These are phyloP conservation scores for Ceratocystis lukuohia DNA, from an alignment of 2,329 filamentous ascomycete species.

Conservation along the genomic window DNA sequence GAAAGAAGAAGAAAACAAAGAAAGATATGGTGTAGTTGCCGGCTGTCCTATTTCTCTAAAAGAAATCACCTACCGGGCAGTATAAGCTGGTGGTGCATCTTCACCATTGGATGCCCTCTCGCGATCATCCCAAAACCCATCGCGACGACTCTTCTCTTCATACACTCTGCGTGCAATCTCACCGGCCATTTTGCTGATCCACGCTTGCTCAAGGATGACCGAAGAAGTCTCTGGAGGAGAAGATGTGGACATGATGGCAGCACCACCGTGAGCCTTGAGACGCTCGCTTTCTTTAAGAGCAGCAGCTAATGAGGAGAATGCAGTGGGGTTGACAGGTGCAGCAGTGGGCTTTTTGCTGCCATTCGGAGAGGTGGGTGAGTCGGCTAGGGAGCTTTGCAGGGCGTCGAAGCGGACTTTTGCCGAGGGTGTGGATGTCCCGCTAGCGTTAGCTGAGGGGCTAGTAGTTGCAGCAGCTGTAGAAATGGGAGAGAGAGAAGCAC, in stretches of 20 bases:
- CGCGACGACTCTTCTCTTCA: slow-evolving; percentile 59
- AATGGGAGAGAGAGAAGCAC: not conserved
- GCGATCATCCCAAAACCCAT: slow-evolving; percentile 40
- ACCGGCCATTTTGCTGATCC: slow-evolving; percentile 85
- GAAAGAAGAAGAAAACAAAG: not conserved
- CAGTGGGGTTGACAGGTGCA: slow-evolving; percentile 22
- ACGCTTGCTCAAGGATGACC: slow-evolving; percentile 63
- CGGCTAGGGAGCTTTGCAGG: not conserved
- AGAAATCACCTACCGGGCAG: slow-evolving; percentile 26
- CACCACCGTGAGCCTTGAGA: slow-evolving; percentile 21
- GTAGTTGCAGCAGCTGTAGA: not conserved
- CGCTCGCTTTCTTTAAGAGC: slow-evolving; percentile 17
- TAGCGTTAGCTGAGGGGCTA: not conserved
- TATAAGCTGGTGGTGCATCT: slow-evolving; percentile 47
- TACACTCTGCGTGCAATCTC: slow-evolving; percentile 82
- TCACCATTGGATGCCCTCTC: slow-evolving; percentile 25
- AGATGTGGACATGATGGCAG: not conserved
- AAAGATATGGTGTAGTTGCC: not conserved
- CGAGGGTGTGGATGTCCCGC: not conserved
- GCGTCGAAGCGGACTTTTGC: slow-evolving; percentile 16
- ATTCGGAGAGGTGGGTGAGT: too few relatives aligned
- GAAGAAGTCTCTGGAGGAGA: slow-evolving; percentile 36
- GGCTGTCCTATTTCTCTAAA: not conserved
- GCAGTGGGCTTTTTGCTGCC: not conserved
- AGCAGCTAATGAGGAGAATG: slow-evolving; percentile 14